Evolutionary conservation across 306 rosid genomes (phyloP).

Genomic region (Prunus mongolica): DNA sequence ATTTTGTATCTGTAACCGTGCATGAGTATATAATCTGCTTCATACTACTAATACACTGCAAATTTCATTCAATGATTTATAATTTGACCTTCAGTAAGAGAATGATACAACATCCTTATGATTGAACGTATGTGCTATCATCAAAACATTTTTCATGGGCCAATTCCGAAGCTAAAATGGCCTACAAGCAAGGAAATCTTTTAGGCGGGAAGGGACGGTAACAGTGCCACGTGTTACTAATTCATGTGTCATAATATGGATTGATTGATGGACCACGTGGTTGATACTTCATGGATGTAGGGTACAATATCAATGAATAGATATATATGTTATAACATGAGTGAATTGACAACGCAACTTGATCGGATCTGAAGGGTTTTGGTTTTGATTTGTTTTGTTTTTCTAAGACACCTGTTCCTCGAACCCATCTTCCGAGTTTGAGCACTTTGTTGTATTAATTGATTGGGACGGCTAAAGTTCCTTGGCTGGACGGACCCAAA

Average conservation of each 20-base stretch:
- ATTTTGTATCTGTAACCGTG: conserved; percentile 12
- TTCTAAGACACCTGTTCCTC: neutral
- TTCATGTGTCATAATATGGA: too few relatives aligned
- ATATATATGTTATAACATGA: too few relatives aligned
- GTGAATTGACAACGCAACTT: neutral
- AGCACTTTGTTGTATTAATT: neutral
- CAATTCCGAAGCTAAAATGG: neutral
- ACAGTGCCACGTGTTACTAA: too few relatives aligned
- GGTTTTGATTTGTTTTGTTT: neutral
- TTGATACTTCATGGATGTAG: too few relatives aligned
- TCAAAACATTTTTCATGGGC: neutral
- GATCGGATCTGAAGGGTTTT: neutral
- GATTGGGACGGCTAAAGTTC: neutral
- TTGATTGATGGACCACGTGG: too few relatives aligned
- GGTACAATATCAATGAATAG: neutral
- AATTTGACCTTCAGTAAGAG: neutral
- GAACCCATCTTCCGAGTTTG: neutral
- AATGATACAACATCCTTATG: neutral
- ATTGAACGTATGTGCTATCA: neutral
- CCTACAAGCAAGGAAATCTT: neutral
- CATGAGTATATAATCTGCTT: conserved; percentile 10
- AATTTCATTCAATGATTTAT: neutral
- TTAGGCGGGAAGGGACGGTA: too few relatives aligned
- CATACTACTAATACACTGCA: neutral
- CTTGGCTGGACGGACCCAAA: neutral